Percentiles rank a stretch among this genome's conserved stretches.
Evolutionary conservation across 208 protist genomes (phyloP).

Genomic region (Acanthamoeba polyphaga): DNA sequence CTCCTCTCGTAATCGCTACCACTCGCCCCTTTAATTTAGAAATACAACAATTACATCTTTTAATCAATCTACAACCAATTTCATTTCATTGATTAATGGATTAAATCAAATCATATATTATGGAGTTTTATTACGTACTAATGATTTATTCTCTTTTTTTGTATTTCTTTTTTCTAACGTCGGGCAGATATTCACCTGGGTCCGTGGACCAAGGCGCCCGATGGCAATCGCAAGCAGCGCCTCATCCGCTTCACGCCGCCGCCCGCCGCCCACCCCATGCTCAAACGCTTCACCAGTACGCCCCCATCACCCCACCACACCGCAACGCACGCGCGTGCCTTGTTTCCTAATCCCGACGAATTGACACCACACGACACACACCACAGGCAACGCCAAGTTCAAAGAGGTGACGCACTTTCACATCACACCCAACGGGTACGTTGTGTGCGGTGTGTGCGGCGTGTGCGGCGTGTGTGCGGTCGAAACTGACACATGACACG

Average conservation of each 20-base stretch:
- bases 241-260: slow-evolving; percentile 12
- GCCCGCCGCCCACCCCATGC: neutral
- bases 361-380: neutral
- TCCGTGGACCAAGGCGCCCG: slow-evolving; percentile 19
- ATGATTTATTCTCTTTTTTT: neutral
- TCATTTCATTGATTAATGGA: neutral
- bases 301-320: too few relatives aligned
- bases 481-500: too few relatives aligned
- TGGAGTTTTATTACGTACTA: neutral
- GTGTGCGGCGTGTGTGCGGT: too few relatives aligned
- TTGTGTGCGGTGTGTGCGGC: too few relatives aligned
- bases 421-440: slow-evolving; percentile 19
- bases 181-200: slow-evolving; percentile 5
- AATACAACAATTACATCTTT: too few relatives aligned
- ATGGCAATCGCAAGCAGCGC: slow-evolving; percentile 20
- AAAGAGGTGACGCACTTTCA: slow-evolving; percentile 2
- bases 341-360: neutral
- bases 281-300: slow-evolving; percentile 18
- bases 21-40: too few relatives aligned
- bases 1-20: neutral
- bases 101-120: neutral
- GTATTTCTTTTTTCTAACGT: neutral
- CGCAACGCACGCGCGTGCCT: neutral
- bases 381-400: slow-evolving; percentile 11
- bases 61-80: neutral